Evolutionary conservation across 2,329 filamentous ascomycete species (phyloP), one percentile per base, ranked within the genome.

Genomic region (Pleurostoma richardsiae): DNA sequence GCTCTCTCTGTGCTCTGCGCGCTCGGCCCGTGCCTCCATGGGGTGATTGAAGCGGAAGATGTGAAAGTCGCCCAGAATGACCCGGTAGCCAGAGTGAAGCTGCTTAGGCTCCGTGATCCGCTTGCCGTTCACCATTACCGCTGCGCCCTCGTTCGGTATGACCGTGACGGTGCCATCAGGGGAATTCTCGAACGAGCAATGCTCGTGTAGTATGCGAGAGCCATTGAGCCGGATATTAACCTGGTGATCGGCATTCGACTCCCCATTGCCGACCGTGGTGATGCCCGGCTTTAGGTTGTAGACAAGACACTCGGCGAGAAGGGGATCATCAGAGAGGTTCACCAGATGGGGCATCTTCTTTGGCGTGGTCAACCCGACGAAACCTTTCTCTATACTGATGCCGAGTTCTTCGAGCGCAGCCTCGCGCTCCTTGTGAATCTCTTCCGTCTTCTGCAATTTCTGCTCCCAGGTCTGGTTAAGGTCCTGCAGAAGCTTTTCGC

Each of bases 301-400:
- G 38, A 99, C 90, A 48, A 99, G 73, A 68, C 94, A 99, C 70
- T 99, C 94, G 4, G 92, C 91, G 40, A 99, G 77, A 30, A 99
- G 75, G 6, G 94, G 94, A 61, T 94, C 88, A 62, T 94, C 88
- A n/a, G 91, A 96, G 56, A 99, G 71, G 64, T 99, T 99, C 68
- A 99, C 94, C 68, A 99, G 71, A 82, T 99, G 94, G 6, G 94
- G 94, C 89, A 97, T 99, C 70, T 96, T 96, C 72, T 99, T 99
- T 1, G 94, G 94, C 26, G 91, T 97, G 50, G 90, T 92, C 51
- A 99, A 73, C 10, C 94, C 94, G 51, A 99, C 85, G 60, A 96
- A 96, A 5, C 94, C 94, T 66, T 99, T 99, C 63, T 99, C 94
- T 55, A 99, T 99, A 66, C 91, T 97, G 68, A 99, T 97, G 54